phyloP scores from a whole-genome alignment of 768 basidiomycete species.

The Termitomyces sp. region DNA sequence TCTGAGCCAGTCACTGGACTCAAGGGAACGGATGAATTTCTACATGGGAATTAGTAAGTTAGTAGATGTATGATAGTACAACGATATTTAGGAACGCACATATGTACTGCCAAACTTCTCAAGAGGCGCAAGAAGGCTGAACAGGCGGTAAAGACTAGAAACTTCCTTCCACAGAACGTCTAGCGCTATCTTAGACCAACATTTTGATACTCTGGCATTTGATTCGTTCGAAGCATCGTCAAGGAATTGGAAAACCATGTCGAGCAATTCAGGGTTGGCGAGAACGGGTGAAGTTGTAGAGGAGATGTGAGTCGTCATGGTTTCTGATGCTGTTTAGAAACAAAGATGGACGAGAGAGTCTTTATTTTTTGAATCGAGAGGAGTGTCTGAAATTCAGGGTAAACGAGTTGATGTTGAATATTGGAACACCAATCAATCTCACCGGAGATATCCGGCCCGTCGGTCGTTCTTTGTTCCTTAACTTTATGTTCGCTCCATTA shows the following conservation, averaged over 20 bases:
- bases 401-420: neutral
- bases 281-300: conserved; percentile 32
- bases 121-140: conserved; percentile 45
- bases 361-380: neutral
- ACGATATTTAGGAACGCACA: conserved; percentile 8
- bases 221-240: conserved; percentile 31
- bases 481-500: too few species aligned
- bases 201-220: conserved; percentile 51
- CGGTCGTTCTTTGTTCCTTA: too few species aligned
- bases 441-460: neutral
- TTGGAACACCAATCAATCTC: neutral
- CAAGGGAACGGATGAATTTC: conserved; percentile 35
- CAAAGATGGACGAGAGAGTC: neutral
- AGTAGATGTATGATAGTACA: neutral
- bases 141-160: conserved; percentile 36
- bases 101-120: conserved; percentile 14
- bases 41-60: conserved; percentile 13
- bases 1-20: conserved; percentile 46
- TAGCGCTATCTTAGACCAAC: conserved; percentile 53
- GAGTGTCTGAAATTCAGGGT: neutral
- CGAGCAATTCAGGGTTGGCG: conserved; percentile 52
- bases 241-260: conserved; percentile 47
- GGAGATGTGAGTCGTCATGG: neutral
- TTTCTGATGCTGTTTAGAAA: neutral
- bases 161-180: conserved; percentile 56